phyloP scores from a whole-genome alignment of 176 grass and related monocot genomes.

The Pharus latifolius region DNA sequence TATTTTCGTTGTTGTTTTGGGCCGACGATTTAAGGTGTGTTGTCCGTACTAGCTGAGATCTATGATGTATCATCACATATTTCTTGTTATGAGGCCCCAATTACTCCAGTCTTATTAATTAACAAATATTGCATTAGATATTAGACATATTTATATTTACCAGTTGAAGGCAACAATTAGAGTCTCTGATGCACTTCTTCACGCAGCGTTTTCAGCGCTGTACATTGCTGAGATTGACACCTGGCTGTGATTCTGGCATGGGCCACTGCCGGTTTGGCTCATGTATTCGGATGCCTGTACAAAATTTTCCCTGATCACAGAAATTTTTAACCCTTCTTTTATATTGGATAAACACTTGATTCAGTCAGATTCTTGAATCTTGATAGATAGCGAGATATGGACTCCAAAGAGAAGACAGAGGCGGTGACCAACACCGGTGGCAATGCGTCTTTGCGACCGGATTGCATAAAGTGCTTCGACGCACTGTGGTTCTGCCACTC shows the following conservation, averaged over 20 bases:
- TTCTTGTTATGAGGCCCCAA: background rate
- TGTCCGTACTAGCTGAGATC: too few species aligned
- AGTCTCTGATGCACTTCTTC: constrained; percentile 16
- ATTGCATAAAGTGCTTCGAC: constrained; percentile 87
- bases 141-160: too few species aligned
- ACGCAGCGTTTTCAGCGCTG: constrained; percentile 9
- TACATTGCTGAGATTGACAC: constrained; percentile 15
- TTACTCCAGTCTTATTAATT: background rate
- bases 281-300: constrained; percentile 12
- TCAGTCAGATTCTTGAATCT: background rate
- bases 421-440: background rate
- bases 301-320: too few species aligned
- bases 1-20: too few species aligned
- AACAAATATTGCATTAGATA: too few species aligned
- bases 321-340: too few species aligned
- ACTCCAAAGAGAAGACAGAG: constrained; percentile 10
- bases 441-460: background rate
- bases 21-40: too few species aligned
- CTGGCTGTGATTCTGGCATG: constrained; percentile 12
- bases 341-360: too few species aligned
- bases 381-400: constrained; percentile 16
- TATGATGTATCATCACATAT: too few species aligned
- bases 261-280: background rate
- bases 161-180: constrained; percentile 22
- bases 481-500: constrained; percentile 93